Conservation (phyloP, 2,329 filamentous ascomycete species). For the Hypoxylon rubiginosum region DNA sequence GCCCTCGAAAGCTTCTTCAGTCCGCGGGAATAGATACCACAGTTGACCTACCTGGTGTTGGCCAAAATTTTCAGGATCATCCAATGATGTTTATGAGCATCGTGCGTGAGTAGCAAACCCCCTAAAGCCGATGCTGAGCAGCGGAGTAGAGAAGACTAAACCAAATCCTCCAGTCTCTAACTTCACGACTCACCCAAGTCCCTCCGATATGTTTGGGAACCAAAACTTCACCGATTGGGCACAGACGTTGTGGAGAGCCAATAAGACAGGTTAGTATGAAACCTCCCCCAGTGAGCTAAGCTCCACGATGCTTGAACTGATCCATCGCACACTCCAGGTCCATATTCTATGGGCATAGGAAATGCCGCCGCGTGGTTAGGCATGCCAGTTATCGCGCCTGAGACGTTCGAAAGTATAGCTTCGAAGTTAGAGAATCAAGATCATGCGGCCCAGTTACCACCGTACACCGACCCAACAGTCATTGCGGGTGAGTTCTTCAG, state of each 20-base stretch:
- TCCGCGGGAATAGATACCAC: constrained; percentile 57
- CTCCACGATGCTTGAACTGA: constrained; percentile 19
- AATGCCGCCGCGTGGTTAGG: constrained; percentile 56
- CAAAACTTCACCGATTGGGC: constrained; percentile 48
- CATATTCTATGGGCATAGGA: constrained; percentile 53
- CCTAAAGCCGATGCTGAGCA: neutral
- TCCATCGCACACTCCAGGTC: constrained; percentile 38
- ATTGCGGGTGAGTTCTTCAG: constrained; percentile 44
- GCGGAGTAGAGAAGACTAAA: neutral
- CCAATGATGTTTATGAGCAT: constrained; percentile 50
- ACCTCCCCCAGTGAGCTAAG: constrained; percentile 6
- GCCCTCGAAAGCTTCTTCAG: constrained; percentile 58
- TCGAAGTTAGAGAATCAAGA: constrained; percentile 51
- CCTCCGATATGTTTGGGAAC: constrained; percentile 47
- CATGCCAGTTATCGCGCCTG: constrained; percentile 53
- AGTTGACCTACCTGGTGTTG: constrained; percentile 62
- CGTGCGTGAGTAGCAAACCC: constrained; percentile 40
- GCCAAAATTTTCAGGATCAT: constrained; percentile 65
- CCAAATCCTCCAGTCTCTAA: constrained; percentile 39
- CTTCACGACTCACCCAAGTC: constrained; percentile 49
- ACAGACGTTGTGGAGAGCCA: constrained; percentile 47
- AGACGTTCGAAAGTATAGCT: constrained; percentile 51
- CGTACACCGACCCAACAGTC: constrained; percentile 51
- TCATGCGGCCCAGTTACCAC: constrained; percentile 51
- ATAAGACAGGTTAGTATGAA: constrained; percentile 44